phyloP scores from a whole-genome alignment of 2,329 filamentous ascomycete species.

The Colletotrichum spaethianum region DNA sequence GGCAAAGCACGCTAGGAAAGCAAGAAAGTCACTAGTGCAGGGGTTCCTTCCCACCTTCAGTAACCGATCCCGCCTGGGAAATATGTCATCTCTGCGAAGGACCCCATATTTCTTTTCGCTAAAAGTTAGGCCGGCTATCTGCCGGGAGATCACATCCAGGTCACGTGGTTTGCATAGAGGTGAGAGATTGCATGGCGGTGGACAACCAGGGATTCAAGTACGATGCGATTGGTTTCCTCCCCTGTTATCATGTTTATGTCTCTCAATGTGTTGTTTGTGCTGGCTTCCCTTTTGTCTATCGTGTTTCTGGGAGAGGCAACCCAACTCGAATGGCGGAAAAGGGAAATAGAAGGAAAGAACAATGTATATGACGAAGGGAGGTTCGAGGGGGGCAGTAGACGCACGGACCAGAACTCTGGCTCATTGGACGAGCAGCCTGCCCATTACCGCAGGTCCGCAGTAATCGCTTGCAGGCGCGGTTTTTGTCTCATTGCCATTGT shows the following conservation, averaged over 20 bases:
- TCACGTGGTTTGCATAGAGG: slow-evolving; percentile 17
- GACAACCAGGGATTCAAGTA: not conserved
- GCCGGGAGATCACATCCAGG: slow-evolving; percentile 21
- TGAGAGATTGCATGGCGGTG: not conserved
- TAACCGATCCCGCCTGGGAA: slow-evolving; percentile 32
- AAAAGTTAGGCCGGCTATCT: slow-evolving; percentile 21
- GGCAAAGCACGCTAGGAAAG: slow-evolving; percentile 26
- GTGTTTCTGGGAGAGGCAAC: not conserved
- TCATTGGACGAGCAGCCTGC: not conserved
- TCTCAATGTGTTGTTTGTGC: not conserved
- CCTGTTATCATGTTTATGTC: too few relatives aligned
- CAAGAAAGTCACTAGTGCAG: slow-evolving; percentile 39
- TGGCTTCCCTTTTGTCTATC: too few relatives aligned
- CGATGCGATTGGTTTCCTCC: not conserved
- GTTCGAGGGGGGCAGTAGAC: not conserved
- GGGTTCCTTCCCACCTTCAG: slow-evolving; percentile 36
- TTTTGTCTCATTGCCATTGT: slow-evolving; percentile 18
- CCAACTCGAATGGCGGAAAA: not conserved
- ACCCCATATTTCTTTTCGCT: slow-evolving; percentile 29
- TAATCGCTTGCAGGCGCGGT: slow-evolving; percentile 5
- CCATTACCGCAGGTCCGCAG: not conserved
- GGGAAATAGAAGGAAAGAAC: not conserved
- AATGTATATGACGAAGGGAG: not conserved
- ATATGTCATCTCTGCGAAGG: slow-evolving; percentile 36
- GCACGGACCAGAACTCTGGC: not conserved